Conservation (phyloP, 2,329 filamentous ascomycete genomes). For the Neurospora sp. region DNA sequence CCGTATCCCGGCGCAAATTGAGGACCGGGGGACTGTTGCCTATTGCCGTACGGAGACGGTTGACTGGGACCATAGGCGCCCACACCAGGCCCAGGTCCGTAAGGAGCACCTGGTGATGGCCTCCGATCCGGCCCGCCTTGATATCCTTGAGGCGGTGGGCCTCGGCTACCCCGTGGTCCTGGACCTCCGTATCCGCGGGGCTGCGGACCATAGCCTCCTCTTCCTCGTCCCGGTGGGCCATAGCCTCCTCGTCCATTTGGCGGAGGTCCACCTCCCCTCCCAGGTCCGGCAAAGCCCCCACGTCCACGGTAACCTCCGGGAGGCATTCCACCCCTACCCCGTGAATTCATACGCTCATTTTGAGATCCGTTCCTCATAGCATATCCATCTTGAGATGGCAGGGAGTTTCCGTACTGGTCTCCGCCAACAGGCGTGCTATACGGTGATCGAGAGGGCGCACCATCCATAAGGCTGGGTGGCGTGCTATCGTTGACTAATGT, state of each 20-base stretch:
- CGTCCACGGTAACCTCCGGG: conserved; percentile 39
- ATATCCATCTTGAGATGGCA: conserved; percentile 35
- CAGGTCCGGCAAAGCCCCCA: conserved; percentile 35
- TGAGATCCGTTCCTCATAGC: conserved; percentile 37
- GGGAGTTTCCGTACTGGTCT: conserved; percentile 57
- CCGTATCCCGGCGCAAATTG: conserved; percentile 26
- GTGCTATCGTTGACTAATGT: conserved; percentile 28
- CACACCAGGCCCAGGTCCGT: conserved; percentile 23
- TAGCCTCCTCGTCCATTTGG: conserved; percentile 25
- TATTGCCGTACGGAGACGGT: conserved; percentile 17
- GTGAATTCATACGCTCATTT: conserved; percentile 37
- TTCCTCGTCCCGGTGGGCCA: conserved; percentile 32
- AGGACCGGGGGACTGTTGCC: conserved; percentile 21
- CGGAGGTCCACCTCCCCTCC: conserved; percentile 31
- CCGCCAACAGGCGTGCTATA: conserved; percentile 17
- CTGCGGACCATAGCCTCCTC: conserved; percentile 38
- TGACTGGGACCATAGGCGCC: conserved; percentile 19
- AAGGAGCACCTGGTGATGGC: conserved; percentile 27
- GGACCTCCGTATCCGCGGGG: conserved; percentile 24
- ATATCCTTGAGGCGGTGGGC: conserved; percentile 37
- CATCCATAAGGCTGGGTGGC: conserved; percentile 21
- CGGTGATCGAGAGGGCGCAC: conserved; percentile 29
- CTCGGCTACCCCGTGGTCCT: conserved; percentile 27
- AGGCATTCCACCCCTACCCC: conserved; percentile 39
- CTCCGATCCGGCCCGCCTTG: conserved; percentile 26